Evolutionary conservation across 2,329 filamentous ascomycete genomes (phyloP), one percentile per base, ranked within the genome.

Genomic region (Diplodia intermedia): DNA sequence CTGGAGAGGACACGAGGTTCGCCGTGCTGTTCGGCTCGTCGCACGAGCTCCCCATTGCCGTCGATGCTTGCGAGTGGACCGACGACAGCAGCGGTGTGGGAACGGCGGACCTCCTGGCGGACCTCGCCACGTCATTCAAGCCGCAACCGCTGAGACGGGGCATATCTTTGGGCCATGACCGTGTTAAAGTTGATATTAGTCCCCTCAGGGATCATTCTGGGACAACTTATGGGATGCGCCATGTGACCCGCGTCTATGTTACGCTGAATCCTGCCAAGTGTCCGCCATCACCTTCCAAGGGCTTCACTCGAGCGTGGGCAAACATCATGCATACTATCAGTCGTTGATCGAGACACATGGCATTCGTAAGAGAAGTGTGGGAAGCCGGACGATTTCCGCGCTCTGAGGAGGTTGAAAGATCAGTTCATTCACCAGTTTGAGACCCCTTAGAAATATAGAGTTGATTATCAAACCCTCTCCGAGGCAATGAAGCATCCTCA

Each of bases 21-120:
- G 57, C 57, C 57, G 57, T 62, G 14, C 36, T 62, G 7, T 49
- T 62, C 1, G 57, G 57, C 7, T 15, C 57, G n/a, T 29, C 38
- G 14, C 7, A n/a, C 12, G 14, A 62, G 8, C 12, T n/a, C 4
- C 31, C 14, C 4, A 23, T 62, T 9, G 38, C 57, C n/a, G 20
- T 62, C 9, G 40, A 62, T 23, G 31, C 38, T 36, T 12, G 18
- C 12, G 54, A 57, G 54, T 40, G 31, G 54, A 4, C 15, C n/a
- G 54, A 38, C 9, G 36, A 20, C 20, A 7, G 3, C 31, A 26
- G 26, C 26, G 26, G 26, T 4, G 26, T 26, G 26, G 3, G 26
- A 4, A 26, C 26, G 26, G 26, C 26, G 26, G 26, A 3, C 26
- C 26, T 26, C 18, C 11, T 57, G 31, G 8, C 12, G 18, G 14